Percentiles rank a stretch among this genome's conserved stretches.
phyloP scores from a whole-genome alignment of 2,329 filamentous ascomycete genomes.

The Cadophora sp. region DNA sequence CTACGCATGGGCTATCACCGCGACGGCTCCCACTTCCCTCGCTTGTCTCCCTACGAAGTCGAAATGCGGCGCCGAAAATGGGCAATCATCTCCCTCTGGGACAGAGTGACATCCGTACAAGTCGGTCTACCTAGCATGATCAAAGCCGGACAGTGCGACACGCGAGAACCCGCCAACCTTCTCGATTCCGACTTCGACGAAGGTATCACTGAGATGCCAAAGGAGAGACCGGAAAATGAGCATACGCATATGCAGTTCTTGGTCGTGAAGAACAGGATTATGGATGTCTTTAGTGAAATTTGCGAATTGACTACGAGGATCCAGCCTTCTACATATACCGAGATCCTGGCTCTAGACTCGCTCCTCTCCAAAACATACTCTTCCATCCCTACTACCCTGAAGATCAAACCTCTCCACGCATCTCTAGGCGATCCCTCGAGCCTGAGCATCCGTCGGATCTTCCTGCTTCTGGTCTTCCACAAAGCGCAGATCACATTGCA shows the following conservation, averaged over 20 bases:
- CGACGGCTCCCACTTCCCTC: background rate
- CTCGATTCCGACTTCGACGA: background rate
- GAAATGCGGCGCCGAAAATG: background rate
- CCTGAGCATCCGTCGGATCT: background rate
- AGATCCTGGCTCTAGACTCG: background rate
- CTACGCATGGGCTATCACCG: background rate
- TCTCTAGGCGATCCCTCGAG: background rate
- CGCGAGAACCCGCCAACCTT: background rate
- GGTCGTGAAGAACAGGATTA: background rate
- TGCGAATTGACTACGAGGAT: background rate
- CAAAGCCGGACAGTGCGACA: background rate
- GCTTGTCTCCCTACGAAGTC: background rate
- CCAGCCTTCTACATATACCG: background rate
- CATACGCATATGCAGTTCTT: background rate
- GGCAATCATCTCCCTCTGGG: background rate
- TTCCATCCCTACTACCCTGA: background rate
- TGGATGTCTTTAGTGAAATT: background rate
- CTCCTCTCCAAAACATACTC: background rate
- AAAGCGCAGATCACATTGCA: background rate
- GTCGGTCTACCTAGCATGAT: background rate
- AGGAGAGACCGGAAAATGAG: background rate
- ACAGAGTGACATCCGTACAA: background rate
- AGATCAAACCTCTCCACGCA: background rate
- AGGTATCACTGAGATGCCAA: background rate
- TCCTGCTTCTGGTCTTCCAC: background rate